Evolutionary conservation across 1,284 basidiomycete genomes (phyloP).

Genomic region (Trichosporon sp.): DNA sequence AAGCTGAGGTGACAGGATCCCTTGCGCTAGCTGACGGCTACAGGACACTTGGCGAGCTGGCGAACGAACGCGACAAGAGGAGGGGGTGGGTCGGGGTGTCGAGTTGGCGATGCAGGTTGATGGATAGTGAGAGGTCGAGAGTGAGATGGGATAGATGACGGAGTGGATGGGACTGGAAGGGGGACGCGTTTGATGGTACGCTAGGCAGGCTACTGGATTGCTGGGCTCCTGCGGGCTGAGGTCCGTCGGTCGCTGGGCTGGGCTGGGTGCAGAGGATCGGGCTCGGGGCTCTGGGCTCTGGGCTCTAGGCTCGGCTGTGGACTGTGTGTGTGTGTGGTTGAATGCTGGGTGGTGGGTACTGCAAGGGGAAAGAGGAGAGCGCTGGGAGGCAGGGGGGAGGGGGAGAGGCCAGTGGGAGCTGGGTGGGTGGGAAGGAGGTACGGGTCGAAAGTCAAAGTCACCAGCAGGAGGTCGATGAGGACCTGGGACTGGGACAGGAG

Average conservation of each 20-base stretch:
- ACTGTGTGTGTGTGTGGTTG: not conserved
- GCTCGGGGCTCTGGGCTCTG: not conserved
- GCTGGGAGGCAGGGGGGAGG: not conserved
- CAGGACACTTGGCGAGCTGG: not conserved
- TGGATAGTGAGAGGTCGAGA: constrained; percentile 3
- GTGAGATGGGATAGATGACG: constrained; percentile 1
- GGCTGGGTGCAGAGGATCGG: not conserved
- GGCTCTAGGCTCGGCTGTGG: not conserved
- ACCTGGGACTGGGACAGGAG: not conserved
- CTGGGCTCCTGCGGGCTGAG: not conserved
- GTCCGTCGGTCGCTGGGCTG: not conserved
- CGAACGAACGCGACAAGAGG: not conserved
- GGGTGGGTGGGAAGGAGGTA: constrained; percentile 4
- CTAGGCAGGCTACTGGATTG: not conserved
- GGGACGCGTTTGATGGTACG: constrained; percentile 4
- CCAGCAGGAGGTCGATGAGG: not conserved
- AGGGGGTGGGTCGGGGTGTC: not conserved
- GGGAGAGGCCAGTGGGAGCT: not conserved
- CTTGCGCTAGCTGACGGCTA: not conserved
- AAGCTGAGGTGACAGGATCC: not conserved
- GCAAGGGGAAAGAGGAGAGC: not conserved
- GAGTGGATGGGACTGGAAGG: not conserved
- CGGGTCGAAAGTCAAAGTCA: not conserved
- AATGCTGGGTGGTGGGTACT: not conserved
- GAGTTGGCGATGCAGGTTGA: not conserved